phyloP scores from a whole-genome alignment of 1,284 basidiomycete genomes.

The Pseudozyma sp. region DNA sequence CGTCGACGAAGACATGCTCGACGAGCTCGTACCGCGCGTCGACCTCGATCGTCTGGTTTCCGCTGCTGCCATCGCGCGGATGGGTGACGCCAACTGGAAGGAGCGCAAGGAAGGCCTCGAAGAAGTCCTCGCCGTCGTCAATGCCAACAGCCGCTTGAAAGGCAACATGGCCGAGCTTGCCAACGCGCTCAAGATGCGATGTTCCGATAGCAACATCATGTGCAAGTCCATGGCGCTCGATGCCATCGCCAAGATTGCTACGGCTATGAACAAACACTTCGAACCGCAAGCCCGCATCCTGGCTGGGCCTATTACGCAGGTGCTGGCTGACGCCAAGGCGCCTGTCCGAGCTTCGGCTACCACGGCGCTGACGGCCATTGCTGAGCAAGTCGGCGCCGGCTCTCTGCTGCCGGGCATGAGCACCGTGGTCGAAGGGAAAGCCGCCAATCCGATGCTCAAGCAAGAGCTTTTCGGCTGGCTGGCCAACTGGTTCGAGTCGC shows the following conservation, averaged over 20 bases:
- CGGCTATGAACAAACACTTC: conserved; percentile 93
- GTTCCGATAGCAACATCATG: conserved; percentile 91
- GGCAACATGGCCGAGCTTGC: conserved; percentile 86
- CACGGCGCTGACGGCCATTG: conserved; percentile 83
- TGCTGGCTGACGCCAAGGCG: conserved; percentile 92
- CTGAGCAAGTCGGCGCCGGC: conserved; percentile 84
- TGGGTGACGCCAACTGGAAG: conserved; percentile 93
- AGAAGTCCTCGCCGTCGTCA: conserved; percentile 81
- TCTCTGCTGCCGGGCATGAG: conserved; percentile 82
- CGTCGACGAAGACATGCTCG: conserved; percentile 69
- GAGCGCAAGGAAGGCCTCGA: conserved; percentile 95
- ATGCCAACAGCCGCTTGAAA: conserved; percentile 91
- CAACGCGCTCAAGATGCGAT: conserved; percentile 85
- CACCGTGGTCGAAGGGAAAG: conserved; percentile 78
- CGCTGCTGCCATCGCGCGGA: conserved; percentile 85
- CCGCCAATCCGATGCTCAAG: conserved; percentile 87
- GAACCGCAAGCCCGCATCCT: conserved; percentile 87
- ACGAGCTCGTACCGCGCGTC: conserved; percentile 93
- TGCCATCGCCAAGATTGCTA: conserved; percentile 87
- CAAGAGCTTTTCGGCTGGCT: conserved; percentile 88
- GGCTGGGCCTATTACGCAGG: conserved; percentile 81
- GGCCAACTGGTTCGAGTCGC: conserved; percentile 80
- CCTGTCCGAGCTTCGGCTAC: conserved; percentile 83
- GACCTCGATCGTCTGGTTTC: conserved; percentile 89
- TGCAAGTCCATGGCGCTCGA: conserved; percentile 91